Conservation (phyloP, 192 early-diverging fungal species). For the Phlyctochytrium planicorne region DNA sequence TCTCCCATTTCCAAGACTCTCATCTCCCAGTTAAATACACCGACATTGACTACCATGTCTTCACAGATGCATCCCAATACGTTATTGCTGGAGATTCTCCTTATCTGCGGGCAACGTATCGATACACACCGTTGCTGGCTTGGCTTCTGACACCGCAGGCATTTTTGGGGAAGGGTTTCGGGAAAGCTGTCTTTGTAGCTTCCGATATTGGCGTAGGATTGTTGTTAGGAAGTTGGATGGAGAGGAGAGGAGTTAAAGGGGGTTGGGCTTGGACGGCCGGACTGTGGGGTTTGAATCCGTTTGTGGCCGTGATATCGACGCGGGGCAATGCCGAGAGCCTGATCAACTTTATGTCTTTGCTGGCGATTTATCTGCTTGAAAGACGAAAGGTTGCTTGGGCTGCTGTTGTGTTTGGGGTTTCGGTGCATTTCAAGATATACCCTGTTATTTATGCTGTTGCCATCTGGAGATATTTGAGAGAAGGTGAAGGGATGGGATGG, state of each 20-base stretch:
- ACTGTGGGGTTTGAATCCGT: slow-evolving; percentile 91
- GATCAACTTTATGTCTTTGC: slow-evolving; percentile 71
- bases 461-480: slow-evolving; percentile 63
- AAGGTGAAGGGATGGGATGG: slow-evolving; percentile 16
- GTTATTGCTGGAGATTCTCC: slow-evolving; percentile 74
- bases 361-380: slow-evolving; percentile 73
- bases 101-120: slow-evolving; percentile 89
- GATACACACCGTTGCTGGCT: slow-evolving; percentile 96
- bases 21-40: slow-evolving; percentile 94
- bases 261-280: slow-evolving; percentile 23
- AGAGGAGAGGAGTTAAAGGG: not conserved
- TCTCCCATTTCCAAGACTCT: too few species aligned
- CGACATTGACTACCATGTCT: slow-evolving; percentile 97
- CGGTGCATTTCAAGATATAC: slow-evolving; percentile 98
- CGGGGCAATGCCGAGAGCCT: slow-evolving; percentile 91
- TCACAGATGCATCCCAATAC: slow-evolving; percentile 87
- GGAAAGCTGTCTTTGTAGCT: slow-evolving; percentile 88
- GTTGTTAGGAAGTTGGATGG: slow-evolving; percentile 47
- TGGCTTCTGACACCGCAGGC: slow-evolving; percentile 82
- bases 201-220: slow-evolving; percentile 79
- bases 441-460: slow-evolving; percentile 93
- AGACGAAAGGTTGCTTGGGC: slow-evolving; percentile 69
- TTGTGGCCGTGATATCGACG: slow-evolving; percentile 95
- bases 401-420: slow-evolving; percentile 79
- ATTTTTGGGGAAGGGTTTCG: slow-evolving; percentile 72